These are phyloP conservation scores for Coelastrella sp. DNA, from an alignment of 139 green algal species.

Conservation along the genomic window DNA sequence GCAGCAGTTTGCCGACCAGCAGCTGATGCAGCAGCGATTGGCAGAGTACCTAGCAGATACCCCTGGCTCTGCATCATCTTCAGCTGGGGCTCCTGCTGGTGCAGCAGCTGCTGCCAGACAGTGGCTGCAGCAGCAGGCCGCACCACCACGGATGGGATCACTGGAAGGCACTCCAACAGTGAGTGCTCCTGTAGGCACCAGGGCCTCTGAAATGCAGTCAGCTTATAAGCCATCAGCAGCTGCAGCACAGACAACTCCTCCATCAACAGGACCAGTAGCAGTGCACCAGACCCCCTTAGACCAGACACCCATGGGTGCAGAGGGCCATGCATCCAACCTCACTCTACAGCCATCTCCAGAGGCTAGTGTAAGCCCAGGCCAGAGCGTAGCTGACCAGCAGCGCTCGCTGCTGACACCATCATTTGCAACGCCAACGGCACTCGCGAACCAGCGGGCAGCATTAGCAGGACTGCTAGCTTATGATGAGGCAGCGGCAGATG, in stretches of 20 bases:
- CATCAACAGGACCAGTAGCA: not conserved
- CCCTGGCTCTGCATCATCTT: slow-evolving; percentile 20
- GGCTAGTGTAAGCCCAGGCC: not conserved
- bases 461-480: not conserved
- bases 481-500: not conserved
- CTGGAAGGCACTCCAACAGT: not conserved
- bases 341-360: not conserved
- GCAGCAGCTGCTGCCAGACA: slow-evolving; percentile 2
- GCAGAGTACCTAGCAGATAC: not conserved
- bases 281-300: not conserved
- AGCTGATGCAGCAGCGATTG: not conserved
- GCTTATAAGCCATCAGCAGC: slow-evolving; percentile 4
- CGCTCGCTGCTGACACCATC: slow-evolving; percentile 18
- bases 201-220: not conserved
- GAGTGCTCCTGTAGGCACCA: not conserved
- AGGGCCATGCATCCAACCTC: not conserved
- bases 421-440: not conserved
- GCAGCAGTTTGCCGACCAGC: not conserved
- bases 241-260: not conserved
- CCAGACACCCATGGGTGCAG: not conserved
- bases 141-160: not conserved
- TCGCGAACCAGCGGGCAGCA: not conserved
- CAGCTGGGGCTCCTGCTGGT: not conserved
- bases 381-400: not conserved
- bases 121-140: slow-evolving; percentile 30